A percentile compares a stretch with the other conserved stretches of the same genome.
phyloP scores from a whole-genome alignment of 345 rosid genomes.

The Citrus mangshanensis region DNA sequence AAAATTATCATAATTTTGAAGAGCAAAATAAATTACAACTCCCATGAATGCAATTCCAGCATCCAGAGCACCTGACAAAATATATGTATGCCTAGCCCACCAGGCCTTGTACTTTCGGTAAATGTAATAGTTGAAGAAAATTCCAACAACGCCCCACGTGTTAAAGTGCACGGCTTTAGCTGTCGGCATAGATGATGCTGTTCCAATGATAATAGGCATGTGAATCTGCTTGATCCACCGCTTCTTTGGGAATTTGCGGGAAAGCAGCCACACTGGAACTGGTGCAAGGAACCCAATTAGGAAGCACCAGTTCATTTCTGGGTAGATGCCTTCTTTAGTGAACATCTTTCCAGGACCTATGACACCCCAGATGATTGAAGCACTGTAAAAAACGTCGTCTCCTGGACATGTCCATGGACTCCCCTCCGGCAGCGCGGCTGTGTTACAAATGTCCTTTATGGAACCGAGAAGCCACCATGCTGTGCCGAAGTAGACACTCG shows the following conservation, averaged over 20 bases:
- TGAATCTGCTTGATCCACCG: slow-evolving; percentile 45
- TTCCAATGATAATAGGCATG: slow-evolving; percentile 56
- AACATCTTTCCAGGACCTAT: slow-evolving; percentile 49
- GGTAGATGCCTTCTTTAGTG: slow-evolving; percentile 37
- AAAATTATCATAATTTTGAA: slow-evolving; percentile 45
- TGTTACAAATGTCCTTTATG: slow-evolving; percentile 37
- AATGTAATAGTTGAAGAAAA: slow-evolving; percentile 60
- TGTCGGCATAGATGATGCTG: slow-evolving; percentile 43
- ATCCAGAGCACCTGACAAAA: slow-evolving; percentile 73
- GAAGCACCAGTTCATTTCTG: slow-evolving; percentile 53
- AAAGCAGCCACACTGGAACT: slow-evolving; percentile 37
- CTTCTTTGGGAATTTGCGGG: slow-evolving; percentile 25
- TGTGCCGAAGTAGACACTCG: slow-evolving; percentile 40
- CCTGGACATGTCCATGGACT: slow-evolving; percentile 64
- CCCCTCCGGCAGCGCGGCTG: slow-evolving; percentile 27
- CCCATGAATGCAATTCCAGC: slow-evolving; percentile 80
- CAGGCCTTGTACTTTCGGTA: slow-evolving; percentile 52
- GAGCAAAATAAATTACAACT: slow-evolving; percentile 48
- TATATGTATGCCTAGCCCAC: slow-evolving; percentile 78
- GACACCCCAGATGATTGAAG: slow-evolving; percentile 58
- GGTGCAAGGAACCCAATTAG: slow-evolving; percentile 44
- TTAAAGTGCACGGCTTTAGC: slow-evolving; percentile 60
- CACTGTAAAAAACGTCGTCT: slow-evolving; percentile 46
- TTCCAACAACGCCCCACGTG: slow-evolving; percentile 59
- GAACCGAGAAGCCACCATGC: slow-evolving; percentile 55